A percentile compares a stretch with the other conserved stretches of the same genome.
phyloP scores from a whole-genome alignment of 352 stramenopile genomes.

The Pythium dissotocum region DNA sequence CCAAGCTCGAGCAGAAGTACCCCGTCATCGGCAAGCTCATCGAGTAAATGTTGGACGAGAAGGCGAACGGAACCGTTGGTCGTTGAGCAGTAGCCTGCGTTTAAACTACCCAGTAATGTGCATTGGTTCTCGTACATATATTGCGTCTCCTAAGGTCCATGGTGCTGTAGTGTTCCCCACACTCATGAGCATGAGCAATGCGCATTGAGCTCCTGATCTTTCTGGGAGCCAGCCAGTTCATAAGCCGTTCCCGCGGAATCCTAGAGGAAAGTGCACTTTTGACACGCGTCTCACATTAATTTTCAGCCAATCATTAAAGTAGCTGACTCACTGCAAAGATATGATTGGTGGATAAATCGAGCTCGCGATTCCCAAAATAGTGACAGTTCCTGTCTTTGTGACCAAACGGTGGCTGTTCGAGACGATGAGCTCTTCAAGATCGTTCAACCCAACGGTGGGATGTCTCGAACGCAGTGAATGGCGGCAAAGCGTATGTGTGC shows the following conservation, averaged over 20 bases:
- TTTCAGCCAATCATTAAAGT: slow-evolving; percentile 7
- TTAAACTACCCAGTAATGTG: not conserved
- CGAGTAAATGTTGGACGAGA: slow-evolving; percentile 1
- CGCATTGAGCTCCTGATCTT: not conserved
- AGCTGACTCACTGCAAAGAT: no score
- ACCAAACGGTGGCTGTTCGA: not conserved
- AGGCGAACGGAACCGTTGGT: not conserved
- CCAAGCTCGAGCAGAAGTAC: slow-evolving; percentile 96
- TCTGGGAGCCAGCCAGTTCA: not conserved
- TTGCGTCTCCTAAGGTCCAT: not conserved
- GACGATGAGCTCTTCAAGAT: not conserved
- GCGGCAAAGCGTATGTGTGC: no score
- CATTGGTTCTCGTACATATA: not conserved
- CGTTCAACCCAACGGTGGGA: slow-evolving; percentile 1
- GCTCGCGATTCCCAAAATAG: slow-evolving; percentile 16
- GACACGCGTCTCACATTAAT: slow-evolving; percentile 10
- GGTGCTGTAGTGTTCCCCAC: no score
- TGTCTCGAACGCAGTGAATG: no score
- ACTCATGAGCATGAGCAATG: no score
- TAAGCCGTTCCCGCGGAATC: not conserved
- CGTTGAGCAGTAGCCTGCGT: not conserved
- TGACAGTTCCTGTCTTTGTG: slow-evolving; percentile 25
- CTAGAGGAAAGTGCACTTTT: not conserved
- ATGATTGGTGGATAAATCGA: slow-evolving; percentile 8
- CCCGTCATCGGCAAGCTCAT: slow-evolving; percentile 90